Evolutionary conservation across 805 yeast genomes (phyloP).

Genomic region (Candida yuanshanica): DNA sequence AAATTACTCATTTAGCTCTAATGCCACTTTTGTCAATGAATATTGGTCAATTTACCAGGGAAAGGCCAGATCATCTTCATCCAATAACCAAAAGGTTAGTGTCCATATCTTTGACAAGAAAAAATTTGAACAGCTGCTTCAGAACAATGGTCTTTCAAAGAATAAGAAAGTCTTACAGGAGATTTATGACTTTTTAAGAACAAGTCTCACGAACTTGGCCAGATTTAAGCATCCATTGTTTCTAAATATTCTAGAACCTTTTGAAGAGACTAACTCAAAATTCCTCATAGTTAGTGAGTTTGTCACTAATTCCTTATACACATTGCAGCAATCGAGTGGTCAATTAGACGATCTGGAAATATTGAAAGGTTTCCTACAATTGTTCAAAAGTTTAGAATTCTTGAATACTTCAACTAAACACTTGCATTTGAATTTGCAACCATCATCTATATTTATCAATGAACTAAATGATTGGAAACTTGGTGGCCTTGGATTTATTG

Average conservation of each 20-base stretch:
- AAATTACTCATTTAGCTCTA: constrained; percentile 52
- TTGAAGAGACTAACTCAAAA: constrained; percentile 78
- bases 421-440: constrained; percentile 75
- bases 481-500: constrained; percentile 61
- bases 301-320: constrained; percentile 49
- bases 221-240: constrained; percentile 88
- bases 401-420: constrained; percentile 71
- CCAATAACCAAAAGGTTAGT: constrained; percentile 43
- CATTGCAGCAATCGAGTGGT: constrained; percentile 27
- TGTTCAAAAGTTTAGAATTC: constrained; percentile 74
- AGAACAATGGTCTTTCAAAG: constrained; percentile 43
- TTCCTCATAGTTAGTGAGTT: constrained; percentile 83
- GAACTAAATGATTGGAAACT: constrained; percentile 93
- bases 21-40: constrained; percentile 64
- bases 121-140: constrained; percentile 53
- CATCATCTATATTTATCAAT: constrained; percentile 69
- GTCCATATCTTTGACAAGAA: constrained; percentile 86
- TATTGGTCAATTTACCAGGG: constrained; percentile 85
- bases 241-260: constrained; percentile 76
- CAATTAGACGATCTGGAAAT: constrained; percentile 61
- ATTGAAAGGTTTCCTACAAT: constrained; percentile 77
- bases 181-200: constrained; percentile 62
- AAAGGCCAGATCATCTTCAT: constrained; percentile 50
- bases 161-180: constrained; percentile 46
- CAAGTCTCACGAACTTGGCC: constrained; percentile 66